phyloP scores from a whole-genome alignment of 2,329 filamentous ascomycete species.

The Phialophora expanda region DNA sequence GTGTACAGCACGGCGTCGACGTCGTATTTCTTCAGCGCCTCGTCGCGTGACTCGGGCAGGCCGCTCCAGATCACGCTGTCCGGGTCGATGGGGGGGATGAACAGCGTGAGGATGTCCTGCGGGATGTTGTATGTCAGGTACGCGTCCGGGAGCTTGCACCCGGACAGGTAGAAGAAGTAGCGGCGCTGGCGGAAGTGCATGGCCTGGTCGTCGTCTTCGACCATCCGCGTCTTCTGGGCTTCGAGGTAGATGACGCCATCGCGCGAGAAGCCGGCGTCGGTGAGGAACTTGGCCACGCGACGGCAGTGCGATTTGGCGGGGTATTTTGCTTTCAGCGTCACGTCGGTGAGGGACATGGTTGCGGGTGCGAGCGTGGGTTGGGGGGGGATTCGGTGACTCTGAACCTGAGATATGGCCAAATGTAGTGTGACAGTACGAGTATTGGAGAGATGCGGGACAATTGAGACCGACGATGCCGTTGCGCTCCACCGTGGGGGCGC shows the following conservation, averaged over 20 bases:
- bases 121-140: slow-evolving; percentile 80
- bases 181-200: slow-evolving; percentile 86
- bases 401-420: neutral
- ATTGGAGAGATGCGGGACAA: neutral
- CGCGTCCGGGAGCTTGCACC: slow-evolving; percentile 79
- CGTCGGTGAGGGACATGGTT: slow-evolving; percentile 35
- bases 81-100: slow-evolving; percentile 86
- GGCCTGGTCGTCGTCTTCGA: slow-evolving; percentile 87
- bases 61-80: slow-evolving; percentile 93
- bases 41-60: slow-evolving; percentile 74
- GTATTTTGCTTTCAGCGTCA: slow-evolving; percentile 61
- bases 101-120: slow-evolving; percentile 76
- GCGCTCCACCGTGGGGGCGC: neutral
- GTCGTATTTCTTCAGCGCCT: slow-evolving; percentile 78
- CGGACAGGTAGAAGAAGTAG: slow-evolving; percentile 93
- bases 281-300: slow-evolving; percentile 80
- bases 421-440: neutral
- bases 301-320: slow-evolving; percentile 87
- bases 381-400: neutral
- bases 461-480: neutral
- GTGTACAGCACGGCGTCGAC: slow-evolving; percentile 77
- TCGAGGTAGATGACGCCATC: slow-evolving; percentile 85
- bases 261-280: slow-evolving; percentile 65
- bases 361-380: neutral
- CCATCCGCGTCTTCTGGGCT: slow-evolving; percentile 76